Percentiles rank a stretch among this genome's conserved stretches.
phyloP scores from a whole-genome alignment of 2,329 filamentous ascomycete genomes.

The Macrophomina tecta region DNA sequence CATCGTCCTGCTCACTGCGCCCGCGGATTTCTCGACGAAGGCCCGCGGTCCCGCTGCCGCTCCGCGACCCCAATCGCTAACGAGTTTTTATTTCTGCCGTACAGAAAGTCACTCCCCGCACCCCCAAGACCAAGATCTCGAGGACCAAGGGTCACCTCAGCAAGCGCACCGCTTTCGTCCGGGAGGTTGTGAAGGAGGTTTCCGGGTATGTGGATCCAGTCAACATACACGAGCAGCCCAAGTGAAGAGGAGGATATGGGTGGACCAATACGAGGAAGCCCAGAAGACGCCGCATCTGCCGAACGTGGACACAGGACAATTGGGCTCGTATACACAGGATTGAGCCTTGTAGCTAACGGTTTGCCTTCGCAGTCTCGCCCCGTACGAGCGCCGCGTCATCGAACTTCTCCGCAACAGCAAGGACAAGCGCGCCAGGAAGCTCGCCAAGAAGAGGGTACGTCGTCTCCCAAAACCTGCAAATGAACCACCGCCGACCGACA shows the following conservation, averaged over 20 bases:
- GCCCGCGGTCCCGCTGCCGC: conserved; percentile 14
- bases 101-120: conserved; percentile 60
- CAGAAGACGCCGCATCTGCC: not conserved
- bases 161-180: conserved; percentile 96
- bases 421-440: conserved; percentile 98
- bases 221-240: conserved; percentile 19
- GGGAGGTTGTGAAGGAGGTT: conserved; percentile 98
- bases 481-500: not conserved
- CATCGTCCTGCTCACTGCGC: conserved; percentile 18
- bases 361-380: conserved; percentile 68
- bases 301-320: not conserved
- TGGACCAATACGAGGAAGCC: not conserved
- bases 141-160: conserved; percentile 94
- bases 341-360: conserved; percentile 27
- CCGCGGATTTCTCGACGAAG: not conserved
- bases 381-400: conserved; percentile 98
- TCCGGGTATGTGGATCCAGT: conserved; percentile 71
- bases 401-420: conserved; percentile 99
- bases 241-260: conserved; percentile 5
- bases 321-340: not conserved
- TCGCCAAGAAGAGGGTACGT: conserved; percentile 97
- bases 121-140: conserved; percentile 57
- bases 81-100: conserved; percentile 34
- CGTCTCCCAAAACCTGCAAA: conserved; percentile 14
- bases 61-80: conserved; percentile 34